Evolutionary conservation across 345 rosid genomes (phyloP), one percentile per base, ranked within the genome.

Genomic region (Brassica rapa): DNA sequence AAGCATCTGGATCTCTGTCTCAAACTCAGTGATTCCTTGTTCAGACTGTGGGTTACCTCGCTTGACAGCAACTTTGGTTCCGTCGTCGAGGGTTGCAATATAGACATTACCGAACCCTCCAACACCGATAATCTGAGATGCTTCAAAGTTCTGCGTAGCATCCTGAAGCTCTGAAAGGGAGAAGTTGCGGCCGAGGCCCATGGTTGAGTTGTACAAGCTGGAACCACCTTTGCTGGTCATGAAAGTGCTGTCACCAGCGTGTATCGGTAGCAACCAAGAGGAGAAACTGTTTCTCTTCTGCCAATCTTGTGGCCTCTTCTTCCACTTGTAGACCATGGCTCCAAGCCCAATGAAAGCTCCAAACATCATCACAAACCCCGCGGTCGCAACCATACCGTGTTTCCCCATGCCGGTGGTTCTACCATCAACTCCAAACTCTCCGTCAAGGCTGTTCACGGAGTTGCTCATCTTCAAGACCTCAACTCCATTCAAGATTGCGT

Each of bases 91-190:
- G 6, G 33, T 70, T 7, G 91, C 90, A 10, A 91, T 29, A 74
- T 91, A 91, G 72, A 91, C 97, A 64, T 91, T 91, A 6, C 97
- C 94, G 62, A 91, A 91, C 33, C 97, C 97, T 10, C 97, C 94
- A 61, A 89, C 90, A 27, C 97, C 97, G 5, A 91, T 89, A 59
- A 91, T 86, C 14, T 75, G 82, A 43, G 84, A 81, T 11, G 89
- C 80, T 57, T 91, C 97, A 8, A 88, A 91, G 65, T 86, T 88
- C 14, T 87, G 81, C 23, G 97, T 89, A 2, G 97, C 91, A 66
- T 91, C 94, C 71, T 89, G 97, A 67, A 91, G 77, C 77, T 91
- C 97, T 3, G 87, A 71, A 0, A 91, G 76, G 25, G 94, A 85
- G 82, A 89, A 91, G 65, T 76, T 85, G 27, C 93, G 84, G 63